A percentile compares a stretch with the other conserved stretches of the same genome.
These are phyloP conservation scores for Acacia acuminata DNA, from an alignment of 306 rosid species.

Conservation along the genomic window DNA sequence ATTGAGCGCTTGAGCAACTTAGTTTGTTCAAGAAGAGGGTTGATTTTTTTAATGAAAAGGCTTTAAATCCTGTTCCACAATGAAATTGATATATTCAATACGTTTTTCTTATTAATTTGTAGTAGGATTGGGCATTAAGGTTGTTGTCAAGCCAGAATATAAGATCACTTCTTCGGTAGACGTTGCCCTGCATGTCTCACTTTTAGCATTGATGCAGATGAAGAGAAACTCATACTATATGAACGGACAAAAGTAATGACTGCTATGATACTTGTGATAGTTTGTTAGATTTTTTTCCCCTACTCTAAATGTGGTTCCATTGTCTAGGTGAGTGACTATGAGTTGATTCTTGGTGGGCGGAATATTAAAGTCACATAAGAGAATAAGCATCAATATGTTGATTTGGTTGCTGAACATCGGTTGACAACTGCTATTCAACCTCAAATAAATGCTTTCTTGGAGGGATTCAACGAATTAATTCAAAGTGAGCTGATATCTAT, in stretches of 20 bases:
- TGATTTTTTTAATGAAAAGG: neutral
- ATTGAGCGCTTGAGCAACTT: neutral
- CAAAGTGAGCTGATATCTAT: conserved; percentile 74
- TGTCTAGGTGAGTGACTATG: conserved; percentile 90
- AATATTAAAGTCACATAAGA: conserved; percentile 94
- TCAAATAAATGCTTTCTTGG: conserved; percentile 89
- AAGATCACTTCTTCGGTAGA: conserved; percentile 66
- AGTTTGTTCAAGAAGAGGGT: neutral
- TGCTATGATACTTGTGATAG: conserved; percentile 22
- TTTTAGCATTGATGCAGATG: conserved; percentile 98
- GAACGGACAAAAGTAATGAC: conserved; percentile 80
- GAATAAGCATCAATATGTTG: conserved; percentile 91
- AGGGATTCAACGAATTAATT: conserved; percentile 81
- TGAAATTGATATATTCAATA: neutral
- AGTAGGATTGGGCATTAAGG: conserved; percentile 69
- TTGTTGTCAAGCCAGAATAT: conserved; percentile 51
- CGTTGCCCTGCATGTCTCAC: conserved; percentile 48
- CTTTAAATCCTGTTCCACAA: neutral
- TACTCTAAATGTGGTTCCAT: conserved; percentile 31
- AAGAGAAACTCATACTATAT: conserved; percentile 86
- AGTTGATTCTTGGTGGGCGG: conserved; percentile 92
- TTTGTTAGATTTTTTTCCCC: conserved; percentile 7
- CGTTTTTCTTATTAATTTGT: conserved; percentile 22
- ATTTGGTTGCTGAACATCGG: conserved; percentile 88
- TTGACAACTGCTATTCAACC: conserved; percentile 96